phyloP scores from a whole-genome alignment of 257 asterid species.

The Eucommia ulmoides region DNA sequence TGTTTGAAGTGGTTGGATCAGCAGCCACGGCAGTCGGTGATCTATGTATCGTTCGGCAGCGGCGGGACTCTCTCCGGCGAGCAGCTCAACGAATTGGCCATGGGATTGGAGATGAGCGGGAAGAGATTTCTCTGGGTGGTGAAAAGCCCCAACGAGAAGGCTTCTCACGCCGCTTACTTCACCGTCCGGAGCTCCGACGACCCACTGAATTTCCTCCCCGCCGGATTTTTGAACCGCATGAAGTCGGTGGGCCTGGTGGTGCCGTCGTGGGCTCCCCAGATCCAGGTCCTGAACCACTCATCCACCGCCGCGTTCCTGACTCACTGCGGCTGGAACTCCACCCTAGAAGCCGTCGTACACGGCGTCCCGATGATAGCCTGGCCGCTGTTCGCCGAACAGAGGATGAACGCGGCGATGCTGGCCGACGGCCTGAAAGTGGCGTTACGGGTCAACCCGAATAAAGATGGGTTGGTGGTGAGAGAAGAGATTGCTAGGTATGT shows the following conservation, averaged over 20 bases:
- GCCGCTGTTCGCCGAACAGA: slow-evolving; percentile 41
- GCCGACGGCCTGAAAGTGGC: slow-evolving; percentile 16
- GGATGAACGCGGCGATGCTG: slow-evolving; percentile 24
- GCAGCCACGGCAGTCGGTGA: slow-evolving; percentile 59
- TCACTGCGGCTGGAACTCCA: slow-evolving; percentile 52
- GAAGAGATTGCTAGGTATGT: slow-evolving; percentile 9
- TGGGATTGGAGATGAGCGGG: too few species aligned
- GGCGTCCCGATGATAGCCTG: slow-evolving; percentile 39
- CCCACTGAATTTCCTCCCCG: slow-evolving; percentile 39
- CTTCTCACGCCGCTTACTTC: too few species aligned
- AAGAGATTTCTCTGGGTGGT: too few species aligned
- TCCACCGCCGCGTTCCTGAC: slow-evolving; percentile 32
- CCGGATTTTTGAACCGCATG: slow-evolving; percentile 34
- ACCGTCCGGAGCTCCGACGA: slow-evolving; percentile 15
- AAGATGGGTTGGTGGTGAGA: slow-evolving; percentile 12
- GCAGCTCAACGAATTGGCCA: too few species aligned
- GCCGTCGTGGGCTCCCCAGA: slow-evolving; percentile 48
- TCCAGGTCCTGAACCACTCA: slow-evolving; percentile 26
- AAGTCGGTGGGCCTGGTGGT: slow-evolving; percentile 28
- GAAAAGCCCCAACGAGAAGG: too few species aligned
- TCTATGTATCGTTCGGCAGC: slow-evolving; percentile 63
- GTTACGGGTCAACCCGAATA: slow-evolving; percentile 4
- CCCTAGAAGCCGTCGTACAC: slow-evolving; percentile 22
- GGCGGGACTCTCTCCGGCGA: slow-evolving; percentile 78
- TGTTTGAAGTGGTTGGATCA: slow-evolving; percentile 46